phyloP scores from a whole-genome alignment of 768 basidiomycete genomes.

The Bullera alba region DNA sequence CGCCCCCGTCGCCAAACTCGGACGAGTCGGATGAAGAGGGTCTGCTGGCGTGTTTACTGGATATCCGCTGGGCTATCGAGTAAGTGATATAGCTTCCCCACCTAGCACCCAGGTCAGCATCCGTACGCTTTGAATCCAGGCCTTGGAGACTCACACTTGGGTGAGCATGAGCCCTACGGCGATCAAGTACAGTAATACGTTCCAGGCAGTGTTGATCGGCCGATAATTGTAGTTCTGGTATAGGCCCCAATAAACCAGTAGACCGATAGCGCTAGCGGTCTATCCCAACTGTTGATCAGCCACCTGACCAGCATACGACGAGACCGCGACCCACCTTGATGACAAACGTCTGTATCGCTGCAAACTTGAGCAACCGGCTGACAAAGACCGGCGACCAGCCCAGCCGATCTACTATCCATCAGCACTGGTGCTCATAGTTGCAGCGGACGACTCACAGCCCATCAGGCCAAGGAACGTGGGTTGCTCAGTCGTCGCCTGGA shows the following conservation, averaged over 20 bases:
- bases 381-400: constrained; percentile 13
- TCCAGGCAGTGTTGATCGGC: constrained; percentile 23
- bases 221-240: constrained; percentile 15
- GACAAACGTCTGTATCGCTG: constrained; percentile 23
- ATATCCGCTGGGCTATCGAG: too few species aligned
- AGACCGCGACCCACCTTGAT: constrained; percentile 16
- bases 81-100: too few species aligned
- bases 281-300: background rate
- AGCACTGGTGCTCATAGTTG: background rate
- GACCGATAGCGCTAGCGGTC: constrained; percentile 20
- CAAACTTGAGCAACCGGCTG: constrained; percentile 15
- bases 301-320: background rate
- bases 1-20: too few species aligned
- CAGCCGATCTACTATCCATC: constrained; percentile 17
- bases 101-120: too few species aligned
- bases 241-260: constrained; percentile 29
- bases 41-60: too few species aligned
- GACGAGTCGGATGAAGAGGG: too few species aligned
- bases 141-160: constrained; percentile 34
- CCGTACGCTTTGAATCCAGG: too few species aligned
- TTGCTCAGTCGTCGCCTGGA: constrained; percentile 36
- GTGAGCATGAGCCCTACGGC: constrained; percentile 25
- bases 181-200: constrained; percentile 18
- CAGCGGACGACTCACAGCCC: constrained; percentile 14
- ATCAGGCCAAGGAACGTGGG: constrained; percentile 23